phyloP scores from a whole-genome alignment of 768 basidiomycete genomes.

The Tulasnella sp. region DNA sequence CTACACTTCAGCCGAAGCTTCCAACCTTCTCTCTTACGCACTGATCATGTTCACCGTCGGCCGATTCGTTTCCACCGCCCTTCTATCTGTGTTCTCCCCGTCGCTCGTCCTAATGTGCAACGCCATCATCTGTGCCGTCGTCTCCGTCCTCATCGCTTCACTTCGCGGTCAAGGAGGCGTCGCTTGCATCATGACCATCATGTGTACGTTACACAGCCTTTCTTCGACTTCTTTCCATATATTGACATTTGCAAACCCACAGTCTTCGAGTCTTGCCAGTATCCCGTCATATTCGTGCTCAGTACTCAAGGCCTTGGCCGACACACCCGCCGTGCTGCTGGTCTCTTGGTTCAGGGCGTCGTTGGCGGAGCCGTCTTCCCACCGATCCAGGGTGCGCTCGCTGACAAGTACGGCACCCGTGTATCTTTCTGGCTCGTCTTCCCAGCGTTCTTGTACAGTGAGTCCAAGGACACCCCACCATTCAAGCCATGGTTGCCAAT shows the following conservation, averaged over 20 bases:
- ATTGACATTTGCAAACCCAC: too few species aligned
- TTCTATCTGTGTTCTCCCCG: constrained; percentile 55
- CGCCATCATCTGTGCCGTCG: constrained; percentile 40
- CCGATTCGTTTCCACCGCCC: constrained; percentile 46
- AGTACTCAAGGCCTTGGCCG: constrained; percentile 2
- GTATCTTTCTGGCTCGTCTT: neutral
- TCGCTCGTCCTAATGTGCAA: constrained; percentile 50
- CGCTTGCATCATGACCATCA: constrained; percentile 34
- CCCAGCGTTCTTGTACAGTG: constrained; percentile 6
- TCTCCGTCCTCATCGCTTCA: constrained; percentile 42
- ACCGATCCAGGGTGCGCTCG: constrained; percentile 10
- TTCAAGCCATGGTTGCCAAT: too few species aligned
- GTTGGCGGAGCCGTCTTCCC: constrained; percentile 15
- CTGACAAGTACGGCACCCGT: constrained; percentile 5
- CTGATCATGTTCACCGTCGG: constrained; percentile 21
- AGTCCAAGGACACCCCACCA: too few species aligned
- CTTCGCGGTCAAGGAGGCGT: constrained; percentile 45
- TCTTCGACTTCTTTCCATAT: too few species aligned
- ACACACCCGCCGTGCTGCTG: constrained; percentile 7
- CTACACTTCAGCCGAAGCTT: constrained; percentile 41
- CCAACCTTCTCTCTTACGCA: constrained; percentile 56
- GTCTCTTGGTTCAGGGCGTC: neutral
- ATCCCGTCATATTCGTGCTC: constrained; percentile 8
- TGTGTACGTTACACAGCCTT: neutral
- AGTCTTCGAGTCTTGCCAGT: too few species aligned